Conservation (phyloP, 2,329 filamentous ascomycete genomes). For the Hypomyces rosellus region DNA sequence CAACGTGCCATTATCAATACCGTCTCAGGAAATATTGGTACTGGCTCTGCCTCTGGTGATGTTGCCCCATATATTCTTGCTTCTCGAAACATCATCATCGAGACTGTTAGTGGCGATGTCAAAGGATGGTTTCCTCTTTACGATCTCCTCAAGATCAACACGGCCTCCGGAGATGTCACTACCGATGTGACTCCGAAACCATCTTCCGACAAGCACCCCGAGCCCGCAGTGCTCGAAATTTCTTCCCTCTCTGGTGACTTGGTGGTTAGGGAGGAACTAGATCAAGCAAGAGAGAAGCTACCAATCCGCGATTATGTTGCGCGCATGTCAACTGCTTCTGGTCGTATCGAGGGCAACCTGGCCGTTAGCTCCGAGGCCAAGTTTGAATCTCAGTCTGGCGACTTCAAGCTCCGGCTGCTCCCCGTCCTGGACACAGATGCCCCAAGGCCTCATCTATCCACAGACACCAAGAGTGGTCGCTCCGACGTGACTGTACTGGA, state of each 20-base stretch:
- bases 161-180: slow-evolving; percentile 37
- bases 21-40: slow-evolving; percentile 32
- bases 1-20: slow-evolving; percentile 27
- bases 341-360: slow-evolving; percentile 33
- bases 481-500: slow-evolving; percentile 35
- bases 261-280: slow-evolving; percentile 35
- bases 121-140: slow-evolving; percentile 45
- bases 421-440: slow-evolving; percentile 33
- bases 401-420: slow-evolving; percentile 33
- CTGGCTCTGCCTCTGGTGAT: slow-evolving; percentile 23
- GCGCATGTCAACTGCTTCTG: slow-evolving; percentile 38
- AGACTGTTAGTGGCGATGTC: slow-evolving; percentile 39
- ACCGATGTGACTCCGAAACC: slow-evolving; percentile 36
- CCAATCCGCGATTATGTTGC: slow-evolving; percentile 43
- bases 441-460: slow-evolving; percentile 29
- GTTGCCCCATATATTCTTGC: slow-evolving; percentile 34
- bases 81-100: slow-evolving; percentile 35
- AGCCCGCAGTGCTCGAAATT: slow-evolving; percentile 35
- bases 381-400: slow-evolving; percentile 36
- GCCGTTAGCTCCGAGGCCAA: slow-evolving; percentile 32
- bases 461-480: slow-evolving; percentile 38
- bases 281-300: slow-evolving; percentile 21
- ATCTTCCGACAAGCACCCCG: slow-evolving; percentile 26
- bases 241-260: slow-evolving; percentile 39
- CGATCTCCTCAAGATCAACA: slow-evolving; percentile 40